Evolutionary conservation across 345 rosid species (phyloP).

Genomic region (Citrus medica): DNA sequence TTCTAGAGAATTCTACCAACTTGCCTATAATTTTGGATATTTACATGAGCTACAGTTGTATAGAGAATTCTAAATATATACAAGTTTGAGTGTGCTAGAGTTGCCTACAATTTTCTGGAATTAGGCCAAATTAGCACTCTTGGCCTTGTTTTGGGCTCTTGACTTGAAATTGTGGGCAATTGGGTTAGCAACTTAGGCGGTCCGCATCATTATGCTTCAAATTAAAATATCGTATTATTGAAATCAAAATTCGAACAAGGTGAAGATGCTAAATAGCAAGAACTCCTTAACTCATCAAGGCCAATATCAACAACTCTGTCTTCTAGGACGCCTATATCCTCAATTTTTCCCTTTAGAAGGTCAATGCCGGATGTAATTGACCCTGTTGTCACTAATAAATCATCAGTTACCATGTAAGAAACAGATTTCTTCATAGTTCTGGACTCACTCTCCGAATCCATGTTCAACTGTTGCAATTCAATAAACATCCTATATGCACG

Average conservation of each 20-base stretch:
- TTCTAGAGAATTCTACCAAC: no score
- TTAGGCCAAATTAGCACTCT: no score
- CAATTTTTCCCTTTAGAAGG: background rate
- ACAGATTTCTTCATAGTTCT: slow-evolving; percentile 11
- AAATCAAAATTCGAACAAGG: background rate
- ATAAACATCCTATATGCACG: no score
- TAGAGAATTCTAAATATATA: no score
- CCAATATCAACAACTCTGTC: background rate
- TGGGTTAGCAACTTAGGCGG: fast-evolving
- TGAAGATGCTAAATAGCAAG: background rate
- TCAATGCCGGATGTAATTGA: slow-evolving; percentile 13
- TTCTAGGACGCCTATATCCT: background rate
- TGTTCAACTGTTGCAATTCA: background rate
- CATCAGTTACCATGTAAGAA: slow-evolving; percentile 16
- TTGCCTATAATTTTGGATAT: no score
- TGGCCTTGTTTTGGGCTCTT: no score
- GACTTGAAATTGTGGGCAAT: no score
- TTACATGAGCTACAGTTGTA: fast-evolving
- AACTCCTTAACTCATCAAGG: background rate
- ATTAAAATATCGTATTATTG: background rate
- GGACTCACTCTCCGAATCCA: background rate
- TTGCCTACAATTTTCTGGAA: fast-evolving
- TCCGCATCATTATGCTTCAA: background rate
- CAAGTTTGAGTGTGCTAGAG: no score
- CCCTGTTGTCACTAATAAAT: slow-evolving; percentile 6